phyloP scores from a whole-genome alignment of 1,284 basidiomycete species.

The Ceratobasidium sp. region DNA sequence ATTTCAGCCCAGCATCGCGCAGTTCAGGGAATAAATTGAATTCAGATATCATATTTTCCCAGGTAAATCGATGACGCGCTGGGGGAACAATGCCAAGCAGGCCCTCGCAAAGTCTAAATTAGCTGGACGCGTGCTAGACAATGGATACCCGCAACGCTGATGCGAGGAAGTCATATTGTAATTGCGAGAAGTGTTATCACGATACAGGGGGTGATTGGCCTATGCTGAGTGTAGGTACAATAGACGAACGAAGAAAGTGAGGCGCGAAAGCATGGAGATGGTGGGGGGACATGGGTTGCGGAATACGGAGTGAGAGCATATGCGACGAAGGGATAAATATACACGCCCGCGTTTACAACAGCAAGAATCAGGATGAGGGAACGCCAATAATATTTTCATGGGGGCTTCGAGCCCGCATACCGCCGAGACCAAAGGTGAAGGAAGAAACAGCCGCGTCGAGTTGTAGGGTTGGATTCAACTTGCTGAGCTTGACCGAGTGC shows the following conservation, averaged over 20 bases:
- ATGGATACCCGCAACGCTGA: constrained; percentile 28
- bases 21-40: constrained; percentile 37
- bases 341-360: neutral
- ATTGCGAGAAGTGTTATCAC: constrained; percentile 18
- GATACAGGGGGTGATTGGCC: constrained; percentile 38
- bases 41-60: neutral
- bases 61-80: constrained; percentile 13
- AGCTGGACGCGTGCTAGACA: constrained; percentile 16
- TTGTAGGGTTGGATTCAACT: constrained; percentile 26
- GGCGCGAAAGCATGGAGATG: constrained; percentile 34
- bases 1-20: constrained; percentile 37
- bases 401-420: constrained; percentile 43
- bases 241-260: constrained; percentile 23
- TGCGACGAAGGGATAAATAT: constrained; percentile 38
- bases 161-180: constrained; percentile 18
- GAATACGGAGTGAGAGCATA: constrained; percentile 4
- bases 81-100: constrained; percentile 25
- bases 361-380: constrained; percentile 2
- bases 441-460: constrained; percentile 41
- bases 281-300: constrained; percentile 18
- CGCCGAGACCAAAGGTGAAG: constrained; percentile 33
- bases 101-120: constrained; percentile 11
- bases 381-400: constrained; percentile 28
- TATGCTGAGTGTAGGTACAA: constrained; percentile 43
- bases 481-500: constrained; percentile 40